Evolutionary conservation across 2,329 filamentous ascomycete species (phyloP).

Genomic region (Diplodia sapinea): DNA sequence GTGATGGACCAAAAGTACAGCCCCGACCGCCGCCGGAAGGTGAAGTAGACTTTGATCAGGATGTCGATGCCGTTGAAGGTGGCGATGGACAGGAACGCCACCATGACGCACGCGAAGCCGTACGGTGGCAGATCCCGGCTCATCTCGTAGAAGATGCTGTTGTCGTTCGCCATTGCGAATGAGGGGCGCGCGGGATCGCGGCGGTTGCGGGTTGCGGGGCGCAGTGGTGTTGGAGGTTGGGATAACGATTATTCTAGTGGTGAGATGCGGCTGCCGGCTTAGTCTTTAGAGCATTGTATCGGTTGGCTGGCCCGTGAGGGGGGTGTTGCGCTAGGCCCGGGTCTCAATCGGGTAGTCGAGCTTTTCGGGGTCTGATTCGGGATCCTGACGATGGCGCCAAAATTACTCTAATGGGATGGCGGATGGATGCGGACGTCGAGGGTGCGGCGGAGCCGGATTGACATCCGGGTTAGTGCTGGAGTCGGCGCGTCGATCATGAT

Average conservation of each 20-base stretch:
- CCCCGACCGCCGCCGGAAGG: slow-evolving; percentile 55
- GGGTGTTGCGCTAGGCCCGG: not conserved
- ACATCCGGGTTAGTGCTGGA: no score
- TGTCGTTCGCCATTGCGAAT: not conserved
- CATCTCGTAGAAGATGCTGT: slow-evolving; percentile 2
- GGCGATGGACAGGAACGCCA: slow-evolving; percentile 7
- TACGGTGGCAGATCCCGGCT: not conserved
- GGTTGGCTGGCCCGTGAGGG: not conserved
- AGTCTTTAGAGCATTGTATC: not conserved
- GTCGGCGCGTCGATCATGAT: no score
- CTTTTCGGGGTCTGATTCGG: not conserved
- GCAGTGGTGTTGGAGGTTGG: not conserved
- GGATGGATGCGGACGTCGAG: not conserved
- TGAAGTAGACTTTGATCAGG: slow-evolving; percentile 45
- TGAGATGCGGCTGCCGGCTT: not conserved
- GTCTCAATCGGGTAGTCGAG: not conserved
- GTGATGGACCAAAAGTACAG: slow-evolving; percentile 59
- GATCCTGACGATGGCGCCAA: not conserved
- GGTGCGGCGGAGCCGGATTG: not conserved
- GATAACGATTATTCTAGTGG: no score
- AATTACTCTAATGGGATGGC: no score
- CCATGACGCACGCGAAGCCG: slow-evolving; percentile 8
- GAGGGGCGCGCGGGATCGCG: no score
- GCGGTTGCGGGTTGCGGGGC: no score
- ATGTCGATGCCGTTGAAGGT: slow-evolving; percentile 16